Base-by-base conservation (phyloP, 805 yeast genomes). In the Zygosaccharomyces kombuchaensis region DNA sequence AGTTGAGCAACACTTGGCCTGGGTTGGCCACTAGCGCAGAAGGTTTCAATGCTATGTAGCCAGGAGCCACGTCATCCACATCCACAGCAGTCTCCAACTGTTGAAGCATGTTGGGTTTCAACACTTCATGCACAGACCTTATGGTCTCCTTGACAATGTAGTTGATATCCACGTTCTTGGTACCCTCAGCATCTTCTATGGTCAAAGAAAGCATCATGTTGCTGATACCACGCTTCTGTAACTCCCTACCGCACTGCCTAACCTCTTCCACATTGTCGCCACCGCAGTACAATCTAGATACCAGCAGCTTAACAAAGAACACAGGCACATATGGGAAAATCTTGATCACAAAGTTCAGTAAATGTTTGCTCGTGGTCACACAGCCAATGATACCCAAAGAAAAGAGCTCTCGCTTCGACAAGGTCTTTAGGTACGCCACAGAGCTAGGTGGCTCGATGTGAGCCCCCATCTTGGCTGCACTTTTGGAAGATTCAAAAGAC, bases 201-300 rank as follows among this genome's bases (percentile, higher is more conserved):
- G 96, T 87, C 63, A 88, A 78, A 1, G 95, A 84, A n/a, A 90
- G 71, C 96, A 90, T 88, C 95, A 90, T 87, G 71, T 90, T 91
- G 55, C 86, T 80, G 59, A 89, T 85, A 8, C 96, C 95, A 50
- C 95, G 75, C 42, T 75, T 65, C 44, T 79, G 72, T 54, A 90
- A 73, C 47, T 79, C 71, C 45, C 73, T 69, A 43, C 95, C 96
- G 3, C 96, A 84, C 45, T 71, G 63, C 44, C 78, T 71, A 10
- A 90, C 93, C 53, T 89, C 85, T 9, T 67, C 66, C 45, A 83
- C 75, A 48, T 77, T 79, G 57, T 86, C 91, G 46, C 98, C 98
- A 32, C 98, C 98, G 62, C 95, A 84, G 69, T 91, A 90, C 50
- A 87, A 75, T 48, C 84, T 84, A 63, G 86, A 89, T 13, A 90